These are phyloP conservation scores for Serendipita indica DNA, from an alignment of 768 basidiomycete species.

Conservation along the genomic window DNA sequence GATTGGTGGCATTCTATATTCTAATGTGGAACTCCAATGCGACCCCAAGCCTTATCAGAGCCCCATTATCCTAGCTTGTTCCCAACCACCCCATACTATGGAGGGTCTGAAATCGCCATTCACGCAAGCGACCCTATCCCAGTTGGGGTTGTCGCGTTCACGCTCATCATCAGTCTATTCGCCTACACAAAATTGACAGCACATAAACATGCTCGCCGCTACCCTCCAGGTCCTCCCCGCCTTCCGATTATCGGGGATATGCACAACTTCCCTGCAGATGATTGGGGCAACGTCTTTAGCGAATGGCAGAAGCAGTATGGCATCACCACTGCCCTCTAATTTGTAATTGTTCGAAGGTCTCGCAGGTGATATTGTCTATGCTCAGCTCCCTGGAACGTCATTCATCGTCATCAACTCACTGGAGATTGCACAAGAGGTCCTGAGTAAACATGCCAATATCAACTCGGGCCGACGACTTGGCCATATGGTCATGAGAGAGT, in stretches of 20 bases:
- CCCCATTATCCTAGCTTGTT: too few species aligned
- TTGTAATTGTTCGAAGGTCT: neutral
- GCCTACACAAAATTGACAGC: too few species aligned
- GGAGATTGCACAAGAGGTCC: neutral
- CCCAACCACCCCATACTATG: too few species aligned
- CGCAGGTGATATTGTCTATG: neutral
- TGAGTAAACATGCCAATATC: neutral
- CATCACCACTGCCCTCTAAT: neutral
- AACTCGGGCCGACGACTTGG: neutral
- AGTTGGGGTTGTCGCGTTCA: too few species aligned
- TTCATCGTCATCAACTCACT: neutral
- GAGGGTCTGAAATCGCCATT: too few species aligned
- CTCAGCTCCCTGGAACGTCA: neutral
- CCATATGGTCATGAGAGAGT: neutral
- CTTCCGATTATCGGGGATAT: constrained; percentile 18
- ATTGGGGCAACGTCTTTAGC: constrained; percentile 45
- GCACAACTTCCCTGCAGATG: constrained; percentile 14
- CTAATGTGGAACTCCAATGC: too few species aligned
- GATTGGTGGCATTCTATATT: too few species aligned
- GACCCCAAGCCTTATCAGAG: too few species aligned
- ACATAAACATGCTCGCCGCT: neutral
- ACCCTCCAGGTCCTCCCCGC: constrained; percentile 17
- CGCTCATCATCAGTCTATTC: too few species aligned
- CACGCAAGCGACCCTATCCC: too few species aligned
- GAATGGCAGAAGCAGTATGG: constrained; percentile 44